Evolutionary conservation across 306 rosid species (phyloP).

Genomic region (Amphicarpaea edgeworthii): DNA sequence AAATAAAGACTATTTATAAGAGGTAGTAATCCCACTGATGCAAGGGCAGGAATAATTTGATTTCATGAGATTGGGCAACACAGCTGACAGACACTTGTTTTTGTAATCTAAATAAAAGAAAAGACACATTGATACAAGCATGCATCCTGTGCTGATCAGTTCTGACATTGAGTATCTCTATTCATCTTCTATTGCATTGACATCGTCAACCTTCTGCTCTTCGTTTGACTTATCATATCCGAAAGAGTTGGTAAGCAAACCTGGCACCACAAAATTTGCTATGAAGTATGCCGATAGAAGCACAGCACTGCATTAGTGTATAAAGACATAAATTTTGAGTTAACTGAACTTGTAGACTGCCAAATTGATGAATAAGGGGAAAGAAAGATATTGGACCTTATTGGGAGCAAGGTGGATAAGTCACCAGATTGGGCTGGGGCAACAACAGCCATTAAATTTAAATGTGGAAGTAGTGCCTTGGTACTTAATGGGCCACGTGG

Average conservation of each 20-base stretch:
- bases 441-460: slow-evolving; percentile 44
- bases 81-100: slow-evolving; percentile 11
- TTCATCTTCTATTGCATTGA: slow-evolving; percentile 11
- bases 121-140: neutral
- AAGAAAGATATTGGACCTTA: slow-evolving; percentile 48
- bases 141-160: neutral
- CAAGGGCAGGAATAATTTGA: slow-evolving; percentile 1
- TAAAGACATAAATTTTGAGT: neutral
- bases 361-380: too few species aligned
- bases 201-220: slow-evolving; percentile 52
- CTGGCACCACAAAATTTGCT: slow-evolving; percentile 65
- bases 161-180: slow-evolving; percentile 24
- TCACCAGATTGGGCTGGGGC: slow-evolving; percentile 52
- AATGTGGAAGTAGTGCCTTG: slow-evolving; percentile 54
- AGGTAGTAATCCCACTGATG: neutral
- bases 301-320: slow-evolving; percentile 58
- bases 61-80: neutral
- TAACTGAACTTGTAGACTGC: neutral
- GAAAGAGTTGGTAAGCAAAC: slow-evolving; percentile 49
- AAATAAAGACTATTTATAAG: too few species aligned
- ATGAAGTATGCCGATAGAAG: slow-evolving; percentile 53
- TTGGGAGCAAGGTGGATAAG: slow-evolving; percentile 49
- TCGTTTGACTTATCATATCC: slow-evolving; percentile 45
- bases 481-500: slow-evolving; percentile 30
- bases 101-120: slow-evolving; percentile 21